Percentiles rank a stretch among this genome's conserved stretches.
phyloP scores from a whole-genome alignment of 768 basidiomycete species.

The Russula earlei region DNA sequence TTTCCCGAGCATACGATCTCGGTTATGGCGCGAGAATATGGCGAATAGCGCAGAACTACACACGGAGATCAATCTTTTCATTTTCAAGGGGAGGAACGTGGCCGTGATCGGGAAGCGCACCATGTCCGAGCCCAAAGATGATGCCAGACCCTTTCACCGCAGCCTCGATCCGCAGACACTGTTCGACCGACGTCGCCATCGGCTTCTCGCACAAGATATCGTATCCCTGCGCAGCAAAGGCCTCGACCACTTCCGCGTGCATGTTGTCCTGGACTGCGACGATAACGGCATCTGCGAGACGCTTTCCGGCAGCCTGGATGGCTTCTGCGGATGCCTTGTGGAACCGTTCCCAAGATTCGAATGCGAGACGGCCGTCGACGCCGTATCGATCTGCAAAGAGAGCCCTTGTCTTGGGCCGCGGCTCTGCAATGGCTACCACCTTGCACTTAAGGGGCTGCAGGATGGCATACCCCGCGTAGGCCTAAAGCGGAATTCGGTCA shows the following conservation, averaged over 20 bases:
- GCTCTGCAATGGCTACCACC: conserved; percentile 81
- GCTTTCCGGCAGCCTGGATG: conserved; percentile 51
- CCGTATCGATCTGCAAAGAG: conserved; percentile 47
- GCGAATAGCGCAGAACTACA: conserved; percentile 79
- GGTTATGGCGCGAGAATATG: conserved; percentile 64
- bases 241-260: conserved; percentile 65
- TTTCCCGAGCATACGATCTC: conserved; percentile 58
- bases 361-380: conserved; percentile 61
- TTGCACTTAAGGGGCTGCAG: conserved; percentile 53
- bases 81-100: too few relatives aligned
- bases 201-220: conserved; percentile 91
- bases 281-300: conserved; percentile 74
- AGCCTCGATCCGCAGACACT: conserved; percentile 66
- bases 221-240: conserved; percentile 75
- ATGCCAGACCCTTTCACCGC: conserved; percentile 58
- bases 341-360: conserved; percentile 63
- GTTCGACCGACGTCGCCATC: conserved; percentile 68
- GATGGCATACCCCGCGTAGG: conserved; percentile 56
- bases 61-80: too few relatives aligned
- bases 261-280: conserved; percentile 74
- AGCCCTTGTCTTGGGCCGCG: conserved; percentile 54
- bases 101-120: conserved; percentile 30
- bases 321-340: conserved; percentile 57
- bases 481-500: conserved; percentile 28
- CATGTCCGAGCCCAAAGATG: conserved; percentile 85